Conservation (phyloP, 306 rosid genomes). For the Vigna reflexopilosa region DNA sequence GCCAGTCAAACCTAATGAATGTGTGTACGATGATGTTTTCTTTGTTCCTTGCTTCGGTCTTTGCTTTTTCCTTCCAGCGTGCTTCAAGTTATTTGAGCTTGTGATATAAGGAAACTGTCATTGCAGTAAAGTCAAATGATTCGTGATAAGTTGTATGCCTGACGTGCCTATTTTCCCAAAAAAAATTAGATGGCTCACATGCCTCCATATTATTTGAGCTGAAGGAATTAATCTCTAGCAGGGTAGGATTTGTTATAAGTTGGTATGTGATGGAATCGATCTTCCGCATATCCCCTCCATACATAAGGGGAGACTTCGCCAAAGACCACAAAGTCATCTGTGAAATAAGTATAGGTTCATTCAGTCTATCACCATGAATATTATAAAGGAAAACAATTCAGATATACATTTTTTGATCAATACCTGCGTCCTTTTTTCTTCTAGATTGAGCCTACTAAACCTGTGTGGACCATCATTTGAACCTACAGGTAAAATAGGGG, state of each 20-base stretch:
- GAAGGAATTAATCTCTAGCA: constrained; percentile 76
- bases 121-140: constrained; percentile 34
- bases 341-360: constrained; percentile 31
- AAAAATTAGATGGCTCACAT: constrained; percentile 46
- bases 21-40: constrained; percentile 41
- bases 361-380: constrained; percentile 19
- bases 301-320: constrained; percentile 97
- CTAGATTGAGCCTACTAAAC: constrained; percentile 52
- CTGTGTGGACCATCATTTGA: constrained; percentile 90
- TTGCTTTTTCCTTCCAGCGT: constrained; percentile 41
- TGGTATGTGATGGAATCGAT: constrained; percentile 58
- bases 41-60: constrained; percentile 45
- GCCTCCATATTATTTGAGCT: constrained; percentile 89
- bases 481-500: constrained; percentile 50
- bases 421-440: constrained; percentile 92
- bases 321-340: constrained; percentile 94
- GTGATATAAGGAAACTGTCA: constrained; percentile 71
- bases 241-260: constrained; percentile 71
- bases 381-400: constrained; percentile 29
- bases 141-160: constrained; percentile 19
- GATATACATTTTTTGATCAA: not conserved
- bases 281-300: constrained; percentile 90
- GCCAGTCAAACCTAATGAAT: constrained; percentile 60
- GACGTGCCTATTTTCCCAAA: constrained; percentile 27
- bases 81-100: constrained; percentile 38